Percentiles rank a stretch among this genome's conserved stretches.
phyloP scores from a whole-genome alignment of 2,329 filamentous ascomycete species.

The Neurospora crassa region DNA sequence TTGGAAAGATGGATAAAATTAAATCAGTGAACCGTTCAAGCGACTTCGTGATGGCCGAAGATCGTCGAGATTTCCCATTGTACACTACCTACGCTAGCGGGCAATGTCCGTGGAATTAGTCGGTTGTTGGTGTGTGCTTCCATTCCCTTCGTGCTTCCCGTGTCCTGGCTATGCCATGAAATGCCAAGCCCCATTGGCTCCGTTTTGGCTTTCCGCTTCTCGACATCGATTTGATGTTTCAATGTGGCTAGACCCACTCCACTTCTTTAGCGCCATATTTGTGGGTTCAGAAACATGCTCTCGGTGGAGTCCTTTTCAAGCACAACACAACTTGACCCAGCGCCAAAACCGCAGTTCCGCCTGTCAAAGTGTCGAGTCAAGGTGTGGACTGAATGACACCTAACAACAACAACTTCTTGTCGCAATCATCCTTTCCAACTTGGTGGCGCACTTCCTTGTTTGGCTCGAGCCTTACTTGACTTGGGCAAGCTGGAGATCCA shows the following conservation, averaged over 20 bases:
- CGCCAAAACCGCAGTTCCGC: neutral
- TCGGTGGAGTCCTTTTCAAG: neutral
- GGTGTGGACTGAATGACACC: neutral
- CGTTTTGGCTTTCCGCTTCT: neutral
- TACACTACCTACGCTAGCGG: neutral
- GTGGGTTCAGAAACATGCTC: neutral
- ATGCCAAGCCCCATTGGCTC: neutral
- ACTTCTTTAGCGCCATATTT: neutral
- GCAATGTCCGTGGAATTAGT: neutral
- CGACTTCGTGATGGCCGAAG: neutral
- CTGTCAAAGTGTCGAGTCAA: neutral
- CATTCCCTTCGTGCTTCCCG: neutral
- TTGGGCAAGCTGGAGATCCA: neutral
- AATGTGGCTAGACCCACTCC: neutral
- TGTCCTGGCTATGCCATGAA: neutral
- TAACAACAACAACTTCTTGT: neutral
- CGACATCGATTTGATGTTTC: neutral
- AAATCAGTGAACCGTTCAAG: neutral
- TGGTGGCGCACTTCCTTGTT: neutral
- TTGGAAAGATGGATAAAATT: neutral
- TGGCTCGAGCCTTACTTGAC: neutral
- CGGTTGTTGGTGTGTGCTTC: neutral
- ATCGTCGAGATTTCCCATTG: neutral
- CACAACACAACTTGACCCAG: neutral
- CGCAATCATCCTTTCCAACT: neutral